phyloP scores from a whole-genome alignment of 192 early-diverging fungal species.

The Dispira parvispora region DNA sequence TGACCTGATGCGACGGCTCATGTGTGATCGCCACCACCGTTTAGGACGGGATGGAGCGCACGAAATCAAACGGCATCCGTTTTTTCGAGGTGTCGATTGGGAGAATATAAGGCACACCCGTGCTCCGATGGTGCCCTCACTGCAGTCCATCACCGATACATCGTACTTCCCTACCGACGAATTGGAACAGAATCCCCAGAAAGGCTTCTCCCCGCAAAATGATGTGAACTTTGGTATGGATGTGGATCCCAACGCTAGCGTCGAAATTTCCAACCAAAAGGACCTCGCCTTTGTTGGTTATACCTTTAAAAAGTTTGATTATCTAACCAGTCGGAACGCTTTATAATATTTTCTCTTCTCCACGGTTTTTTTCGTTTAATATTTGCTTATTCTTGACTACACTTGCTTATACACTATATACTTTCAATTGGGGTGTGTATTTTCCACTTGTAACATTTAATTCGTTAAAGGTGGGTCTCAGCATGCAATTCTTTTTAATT shows the following conservation, averaged over 20 bases:
- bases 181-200: constrained; percentile 38
- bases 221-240: constrained; percentile 8
- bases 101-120: constrained; percentile 57
- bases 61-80: constrained; percentile 84
- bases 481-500: no score
- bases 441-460: no score
- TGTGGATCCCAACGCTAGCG: constrained; percentile 14
- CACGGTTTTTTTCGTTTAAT: not conserved
- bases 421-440: no score
- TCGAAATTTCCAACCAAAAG: constrained; percentile 40
- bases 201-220: constrained; percentile 5
- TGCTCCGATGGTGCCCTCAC: constrained; percentile 84
- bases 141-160: constrained; percentile 92
- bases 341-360: constrained; percentile 19
- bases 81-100: constrained; percentile 93
- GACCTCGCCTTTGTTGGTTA: constrained; percentile 98
- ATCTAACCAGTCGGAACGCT: constrained; percentile 53
- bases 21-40: constrained; percentile 78
- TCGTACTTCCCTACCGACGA: constrained; percentile 96
- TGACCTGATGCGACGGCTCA: constrained; percentile 75
- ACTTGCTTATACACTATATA: no score
- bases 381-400: not conserved
- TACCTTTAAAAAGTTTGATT: constrained; percentile 90
- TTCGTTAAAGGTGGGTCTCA: no score
- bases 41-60: constrained; percentile 64